A percentile compares a stretch with the other conserved stretches of the same genome.
These are phyloP conservation scores for Bondarzewia mesenterica DNA, from an alignment of 1,284 basidiomycete species.

Conservation along the genomic window DNA sequence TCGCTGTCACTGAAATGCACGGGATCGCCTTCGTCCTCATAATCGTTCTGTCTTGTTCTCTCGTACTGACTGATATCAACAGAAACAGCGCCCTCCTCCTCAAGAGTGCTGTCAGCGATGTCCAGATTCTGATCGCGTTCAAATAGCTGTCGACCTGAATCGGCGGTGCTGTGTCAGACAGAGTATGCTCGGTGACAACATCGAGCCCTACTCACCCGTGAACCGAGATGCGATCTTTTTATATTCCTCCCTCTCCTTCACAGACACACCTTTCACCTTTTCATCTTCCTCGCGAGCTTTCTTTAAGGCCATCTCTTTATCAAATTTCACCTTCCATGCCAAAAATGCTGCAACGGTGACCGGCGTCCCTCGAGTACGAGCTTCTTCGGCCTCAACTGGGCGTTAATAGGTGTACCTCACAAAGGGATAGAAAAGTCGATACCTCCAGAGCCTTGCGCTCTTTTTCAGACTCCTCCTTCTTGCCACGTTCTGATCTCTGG, in stretches of 20 bases:
- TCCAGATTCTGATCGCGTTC: constrained; percentile 71
- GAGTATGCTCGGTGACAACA: not conserved
- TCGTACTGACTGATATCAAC: constrained; percentile 87
- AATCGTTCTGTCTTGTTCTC: constrained; percentile 50
- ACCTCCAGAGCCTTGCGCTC: constrained; percentile 75
- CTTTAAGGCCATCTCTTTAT: constrained; percentile 54
- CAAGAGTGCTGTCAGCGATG: constrained; percentile 59
- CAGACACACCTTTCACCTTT: constrained; percentile 62
- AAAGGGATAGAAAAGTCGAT: constrained; percentile 4
- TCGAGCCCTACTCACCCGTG: constrained; percentile 45
- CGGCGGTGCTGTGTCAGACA: constrained; percentile 6
- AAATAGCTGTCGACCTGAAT: constrained; percentile 79
- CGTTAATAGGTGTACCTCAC: constrained; percentile 1
- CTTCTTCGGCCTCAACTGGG: constrained; percentile 69
- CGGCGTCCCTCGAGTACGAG: constrained; percentile 82
- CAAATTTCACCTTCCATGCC: constrained; percentile 76
- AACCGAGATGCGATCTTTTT: constrained; percentile 59
- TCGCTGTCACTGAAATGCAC: constrained; percentile 80
- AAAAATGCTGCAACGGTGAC: constrained; percentile 80
- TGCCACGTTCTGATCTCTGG: constrained; percentile 46
- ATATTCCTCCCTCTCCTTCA: constrained; percentile 87
- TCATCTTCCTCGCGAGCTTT: constrained; percentile 77
- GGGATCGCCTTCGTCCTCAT: constrained; percentile 53
- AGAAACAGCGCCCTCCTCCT: constrained; percentile 79
- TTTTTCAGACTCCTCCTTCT: constrained; percentile 62